A percentile compares a stretch with the other conserved stretches of the same genome.
Evolutionary conservation across 768 basidiomycete species (phyloP).

Genomic region (Hirschioporus abietinus): DNA sequence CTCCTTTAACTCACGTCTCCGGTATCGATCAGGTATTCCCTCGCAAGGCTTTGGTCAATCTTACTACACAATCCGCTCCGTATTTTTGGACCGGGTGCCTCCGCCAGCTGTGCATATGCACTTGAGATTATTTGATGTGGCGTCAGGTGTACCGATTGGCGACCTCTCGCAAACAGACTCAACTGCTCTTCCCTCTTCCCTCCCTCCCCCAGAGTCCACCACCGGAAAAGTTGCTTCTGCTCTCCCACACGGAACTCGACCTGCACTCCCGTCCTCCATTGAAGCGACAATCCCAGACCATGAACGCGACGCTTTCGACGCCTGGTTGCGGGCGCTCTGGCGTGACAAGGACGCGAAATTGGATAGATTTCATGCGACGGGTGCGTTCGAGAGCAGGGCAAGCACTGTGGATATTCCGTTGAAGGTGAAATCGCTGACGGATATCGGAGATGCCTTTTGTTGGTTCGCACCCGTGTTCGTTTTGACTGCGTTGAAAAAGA

Average conservation of each 20-base stretch:
- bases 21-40: slow-evolving; percentile 55
- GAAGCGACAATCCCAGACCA: slow-evolving; percentile 44
- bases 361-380: slow-evolving; percentile 53
- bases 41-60: slow-evolving; percentile 77
- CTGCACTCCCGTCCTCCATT: background rate
- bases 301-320: slow-evolving; percentile 67
- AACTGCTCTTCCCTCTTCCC: slow-evolving; percentile 17
- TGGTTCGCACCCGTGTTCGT: slow-evolving; percentile 58
- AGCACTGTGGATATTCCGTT: slow-evolving; percentile 51
- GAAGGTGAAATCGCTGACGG: slow-evolving; percentile 44
- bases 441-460: slow-evolving; percentile 63
- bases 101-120: slow-evolving; percentile 89
- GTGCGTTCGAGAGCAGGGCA: slow-evolving; percentile 34
- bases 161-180: slow-evolving; percentile 36
- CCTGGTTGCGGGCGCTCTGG: slow-evolving; percentile 83
- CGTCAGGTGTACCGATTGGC: slow-evolving; percentile 63
- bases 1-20: background rate
- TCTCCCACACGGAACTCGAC: slow-evolving; percentile 6
- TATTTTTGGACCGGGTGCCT: slow-evolving; percentile 74
- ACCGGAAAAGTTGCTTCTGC: slow-evolving; percentile 22
- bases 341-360: slow-evolving; percentile 77
- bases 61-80: slow-evolving; percentile 85
- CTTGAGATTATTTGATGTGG: slow-evolving; percentile 70
- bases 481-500: slow-evolving; percentile 43
- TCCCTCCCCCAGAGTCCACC: slow-evolving; percentile 23